Evolutionary conservation across 257 asterid genomes (phyloP), one percentile per base, ranked within the genome.

Genomic region (Penstemon newberryi): DNA sequence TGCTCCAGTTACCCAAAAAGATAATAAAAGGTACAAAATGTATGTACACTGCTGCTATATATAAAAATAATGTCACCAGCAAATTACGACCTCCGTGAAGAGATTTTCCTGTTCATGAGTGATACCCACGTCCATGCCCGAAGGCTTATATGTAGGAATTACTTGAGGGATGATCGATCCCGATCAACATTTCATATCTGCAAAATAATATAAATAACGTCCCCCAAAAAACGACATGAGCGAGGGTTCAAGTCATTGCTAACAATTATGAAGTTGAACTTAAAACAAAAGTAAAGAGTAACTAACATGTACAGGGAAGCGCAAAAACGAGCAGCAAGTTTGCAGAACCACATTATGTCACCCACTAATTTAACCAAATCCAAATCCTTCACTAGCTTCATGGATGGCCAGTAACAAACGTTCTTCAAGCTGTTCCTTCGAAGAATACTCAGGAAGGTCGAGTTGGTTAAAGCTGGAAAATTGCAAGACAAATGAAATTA

Each of bases 321-420:
- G 72, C 65, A 66, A 80, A 70, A 76, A 47, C 76, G 65, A 53
- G 72, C 65, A 46, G 83, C 79, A 73, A 69, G 49, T 39, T 40
- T 56, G 67, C 58, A 46, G 67, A 71, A 42, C 52, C 33, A 25
- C 33, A 25, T 1, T 25, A 25, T 25, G 33, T 25, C 33, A 25
- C 67, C 65, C 63, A 69, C 63, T 61, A 45, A 56, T 61, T 81
- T 78, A 93, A 77, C 99, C 99, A 71, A 93, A 93, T 45, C 99
- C 97, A 73, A 93, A 93, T 72, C 99, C 99, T 82, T 93, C 99
- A 74, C 96, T 93, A 40, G 92, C 99, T 84, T 93, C 99, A 38
- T 93, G 99, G 75, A 91, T 93, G 43, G 99, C 97, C 73, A 93
- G 78, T 46, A 90, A 76, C 73, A 93, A 63, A 44, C 99, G 97